phyloP scores from a whole-genome alignment of 495 filamentous ascomycete genomes.

The Neurospora sp. region DNA sequence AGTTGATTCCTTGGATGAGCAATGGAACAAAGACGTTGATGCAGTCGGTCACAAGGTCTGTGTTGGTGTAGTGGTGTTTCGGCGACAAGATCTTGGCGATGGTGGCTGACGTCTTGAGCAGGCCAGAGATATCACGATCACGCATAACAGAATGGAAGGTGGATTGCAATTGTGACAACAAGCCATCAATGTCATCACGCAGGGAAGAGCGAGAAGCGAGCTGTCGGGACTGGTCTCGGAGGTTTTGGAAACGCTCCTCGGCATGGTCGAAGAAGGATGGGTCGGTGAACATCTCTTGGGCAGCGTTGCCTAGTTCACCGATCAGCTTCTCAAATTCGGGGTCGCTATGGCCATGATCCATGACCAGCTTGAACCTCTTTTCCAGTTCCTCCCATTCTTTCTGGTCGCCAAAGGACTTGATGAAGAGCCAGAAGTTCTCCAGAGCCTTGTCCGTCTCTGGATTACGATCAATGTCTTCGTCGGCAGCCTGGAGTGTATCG shows the following conservation, averaged over 20 bases:
- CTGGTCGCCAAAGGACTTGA: conserved; percentile 67
- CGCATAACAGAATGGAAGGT: conserved; percentile 57
- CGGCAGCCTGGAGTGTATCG: conserved; percentile 48
- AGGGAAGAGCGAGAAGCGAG: conserved; percentile 54
- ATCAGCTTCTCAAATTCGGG: conserved; percentile 76
- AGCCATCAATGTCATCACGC: conserved; percentile 60
- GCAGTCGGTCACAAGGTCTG: conserved; percentile 61
- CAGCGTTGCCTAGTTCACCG: conserved; percentile 54
- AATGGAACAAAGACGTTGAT: conserved; percentile 72
- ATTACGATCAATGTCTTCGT: conserved; percentile 64
- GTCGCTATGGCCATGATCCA: conserved; percentile 65
- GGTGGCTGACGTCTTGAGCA: conserved; percentile 51
- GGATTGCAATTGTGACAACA: conserved; percentile 56
- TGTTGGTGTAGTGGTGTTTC: conserved; percentile 42
- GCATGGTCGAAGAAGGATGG: conserved; percentile 71
- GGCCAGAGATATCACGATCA: conserved; percentile 58
- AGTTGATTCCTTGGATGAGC: conserved; percentile 64
- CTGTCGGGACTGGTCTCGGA: conserved; percentile 56
- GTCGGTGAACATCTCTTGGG: conserved; percentile 79
- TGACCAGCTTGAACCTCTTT: conserved; percentile 51
- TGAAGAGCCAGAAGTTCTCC: conserved; percentile 62
- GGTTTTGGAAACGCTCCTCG: conserved; percentile 56
- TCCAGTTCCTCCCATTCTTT: conserved; percentile 69
- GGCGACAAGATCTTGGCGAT: conserved; percentile 60
- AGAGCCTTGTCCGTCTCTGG: conserved; percentile 64